Percentiles rank a stretch among this genome's conserved stretches.
phyloP scores from a whole-genome alignment of 1,139 yeast species.

The Yamadazyma membranifaciens region DNA sequence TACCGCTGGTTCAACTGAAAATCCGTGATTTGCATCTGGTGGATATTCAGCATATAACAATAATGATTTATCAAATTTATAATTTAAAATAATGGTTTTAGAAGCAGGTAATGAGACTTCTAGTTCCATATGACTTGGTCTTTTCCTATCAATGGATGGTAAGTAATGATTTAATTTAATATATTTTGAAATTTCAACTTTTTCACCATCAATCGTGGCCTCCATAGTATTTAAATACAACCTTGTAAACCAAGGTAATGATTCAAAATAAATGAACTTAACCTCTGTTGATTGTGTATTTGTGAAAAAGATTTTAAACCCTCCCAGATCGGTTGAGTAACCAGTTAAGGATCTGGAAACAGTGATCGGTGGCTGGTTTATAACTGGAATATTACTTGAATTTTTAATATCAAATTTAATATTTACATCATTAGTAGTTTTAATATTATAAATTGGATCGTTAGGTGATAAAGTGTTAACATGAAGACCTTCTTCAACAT shows the following conservation, averaged over 20 bases:
- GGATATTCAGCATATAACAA: conserved; percentile 90
- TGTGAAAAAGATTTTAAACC: conserved; percentile 71
- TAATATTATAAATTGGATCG: conserved; percentile 8
- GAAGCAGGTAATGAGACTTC: conserved; percentile 61
- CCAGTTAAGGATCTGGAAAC: conserved; percentile 91
- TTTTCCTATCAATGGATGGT: conserved; percentile 77
- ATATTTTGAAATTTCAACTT: conserved; percentile 12
- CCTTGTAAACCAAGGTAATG: conserved; percentile 93
- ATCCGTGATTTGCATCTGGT: conserved; percentile 98
- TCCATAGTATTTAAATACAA: conserved; percentile 70
- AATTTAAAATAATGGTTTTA: conserved; percentile 61
- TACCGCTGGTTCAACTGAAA: conserved; percentile 89
- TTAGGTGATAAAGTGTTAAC: conserved; percentile 11
- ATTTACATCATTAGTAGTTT: conserved; percentile 13
- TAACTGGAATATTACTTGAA: conserved; percentile 31
- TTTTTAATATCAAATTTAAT: conserved; percentile 25
- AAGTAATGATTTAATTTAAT: conserved; percentile 59
- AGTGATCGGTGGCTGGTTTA: conserved; percentile 57
- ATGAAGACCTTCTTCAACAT: conserved; percentile 18
- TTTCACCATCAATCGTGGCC: conserved; percentile 20
- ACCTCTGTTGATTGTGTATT: conserved; percentile 50
- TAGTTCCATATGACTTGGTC: conserved; percentile 84
- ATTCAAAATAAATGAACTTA: conserved; percentile 66
- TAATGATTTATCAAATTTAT: conserved; percentile 84
- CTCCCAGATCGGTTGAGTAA: conserved; percentile 88